Percentiles rank a stretch among this genome's conserved stretches.
Evolutionary conservation across 441 rosid species (phyloP).

Genomic region (Jatropha podagrica): DNA sequence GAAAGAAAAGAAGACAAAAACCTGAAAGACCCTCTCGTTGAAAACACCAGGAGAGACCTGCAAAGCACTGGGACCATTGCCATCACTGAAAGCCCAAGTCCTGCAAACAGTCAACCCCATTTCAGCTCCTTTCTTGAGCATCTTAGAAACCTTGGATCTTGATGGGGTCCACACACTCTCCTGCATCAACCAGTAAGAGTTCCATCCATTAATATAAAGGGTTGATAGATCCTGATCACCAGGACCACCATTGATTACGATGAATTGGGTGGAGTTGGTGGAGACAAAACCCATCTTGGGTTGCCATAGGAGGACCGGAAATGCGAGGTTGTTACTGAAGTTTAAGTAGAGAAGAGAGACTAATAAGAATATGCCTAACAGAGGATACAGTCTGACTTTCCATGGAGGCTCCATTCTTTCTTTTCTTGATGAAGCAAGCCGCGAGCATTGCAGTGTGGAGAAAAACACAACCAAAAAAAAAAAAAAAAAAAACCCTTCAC

Average conservation of each 20-base stretch:
- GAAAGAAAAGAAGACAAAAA: slow-evolving; percentile 9
- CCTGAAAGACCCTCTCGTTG: slow-evolving; percentile 39
- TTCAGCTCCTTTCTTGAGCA: slow-evolving; percentile 35
- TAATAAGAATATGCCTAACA: slow-evolving; percentile 31
- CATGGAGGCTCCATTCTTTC: slow-evolving; percentile 28
- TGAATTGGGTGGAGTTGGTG: slow-evolving; percentile 40
- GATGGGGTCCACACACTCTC: slow-evolving; percentile 33
- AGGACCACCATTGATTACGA: slow-evolving; percentile 19
- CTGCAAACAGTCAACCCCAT: slow-evolving; percentile 54
- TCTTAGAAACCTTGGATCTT: slow-evolving; percentile 34
- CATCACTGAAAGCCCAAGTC: slow-evolving; percentile 60
- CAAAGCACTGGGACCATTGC: slow-evolving; percentile 33
- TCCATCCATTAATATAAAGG: slow-evolving; percentile 43
- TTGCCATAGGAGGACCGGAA: slow-evolving; percentile 31
- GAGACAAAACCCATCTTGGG: slow-evolving; percentile 40
- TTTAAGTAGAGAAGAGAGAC: slow-evolving; percentile 35
- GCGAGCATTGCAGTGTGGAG: too few species aligned
- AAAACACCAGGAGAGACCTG: slow-evolving; percentile 50
- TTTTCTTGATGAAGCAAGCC: not conserved
- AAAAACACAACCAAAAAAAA: too few species aligned
- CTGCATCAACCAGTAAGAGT: slow-evolving; percentile 46
- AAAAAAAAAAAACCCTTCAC: too few species aligned
- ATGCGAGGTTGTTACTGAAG: slow-evolving; percentile 24
- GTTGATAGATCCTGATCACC: not conserved
- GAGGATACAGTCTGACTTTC: slow-evolving; percentile 38